phyloP scores from a whole-genome alignment of 495 filamentous ascomycete genomes.

The Penicillium samsonianum region DNA sequence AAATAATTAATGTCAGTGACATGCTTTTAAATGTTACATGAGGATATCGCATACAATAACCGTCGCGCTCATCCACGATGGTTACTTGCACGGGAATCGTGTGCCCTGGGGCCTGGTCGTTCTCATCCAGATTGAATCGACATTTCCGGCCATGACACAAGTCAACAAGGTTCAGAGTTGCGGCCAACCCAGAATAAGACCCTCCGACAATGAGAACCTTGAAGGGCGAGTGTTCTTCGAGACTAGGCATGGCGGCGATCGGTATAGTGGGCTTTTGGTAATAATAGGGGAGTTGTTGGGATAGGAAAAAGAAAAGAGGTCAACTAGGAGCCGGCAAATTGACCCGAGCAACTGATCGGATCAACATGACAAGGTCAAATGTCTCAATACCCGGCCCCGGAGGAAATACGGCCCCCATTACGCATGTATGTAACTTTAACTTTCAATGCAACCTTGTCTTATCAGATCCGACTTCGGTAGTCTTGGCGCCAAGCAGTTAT shows the following conservation, averaged over 20 bases:
- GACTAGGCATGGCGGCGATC: background rate
- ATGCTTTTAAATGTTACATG: background rate
- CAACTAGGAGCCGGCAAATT: background rate
- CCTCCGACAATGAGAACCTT: slow-evolving; percentile 48
- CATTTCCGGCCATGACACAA: slow-evolving; percentile 42
- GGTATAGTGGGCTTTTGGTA: background rate
- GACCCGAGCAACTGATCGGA: slow-evolving; percentile 2
- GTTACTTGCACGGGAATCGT: slow-evolving; percentile 52
- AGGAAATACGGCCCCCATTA: background rate
- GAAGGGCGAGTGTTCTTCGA: slow-evolving; percentile 4
- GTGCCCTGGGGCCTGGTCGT: slow-evolving; percentile 16
- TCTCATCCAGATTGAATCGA: slow-evolving; percentile 13
- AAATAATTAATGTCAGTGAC: background rate
- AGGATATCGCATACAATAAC: slow-evolving; percentile 50
- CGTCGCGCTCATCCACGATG: slow-evolving; percentile 63
- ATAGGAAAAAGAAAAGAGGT: background rate
- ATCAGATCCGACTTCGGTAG: slow-evolving; percentile 11
- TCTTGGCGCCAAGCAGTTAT: slow-evolving; percentile 1
- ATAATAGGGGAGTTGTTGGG: background rate
- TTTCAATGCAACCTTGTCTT: background rate
- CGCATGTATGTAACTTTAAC: background rate
- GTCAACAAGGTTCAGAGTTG: slow-evolving; percentile 56
- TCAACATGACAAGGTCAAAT: background rate
- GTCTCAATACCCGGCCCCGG: background rate
- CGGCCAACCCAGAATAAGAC: slow-evolving; percentile 59